Evolutionary conservation across 2,329 filamentous ascomycete species (phyloP).

Genomic region (Tolypocladium pustulatum): DNA sequence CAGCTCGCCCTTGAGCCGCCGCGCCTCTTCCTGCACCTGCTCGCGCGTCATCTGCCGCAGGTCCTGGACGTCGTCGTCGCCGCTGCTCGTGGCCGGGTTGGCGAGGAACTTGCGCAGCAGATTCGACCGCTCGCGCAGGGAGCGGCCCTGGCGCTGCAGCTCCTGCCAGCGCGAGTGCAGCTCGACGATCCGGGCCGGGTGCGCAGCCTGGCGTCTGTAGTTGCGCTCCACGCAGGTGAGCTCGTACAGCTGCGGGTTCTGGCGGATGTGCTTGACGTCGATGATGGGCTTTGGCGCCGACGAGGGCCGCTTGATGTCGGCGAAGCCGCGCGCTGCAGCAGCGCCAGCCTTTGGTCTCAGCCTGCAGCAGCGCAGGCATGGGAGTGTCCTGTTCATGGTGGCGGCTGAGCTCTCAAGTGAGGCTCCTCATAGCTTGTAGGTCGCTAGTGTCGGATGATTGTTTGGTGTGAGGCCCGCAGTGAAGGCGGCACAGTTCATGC

Average conservation of each 20-base stretch:
- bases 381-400: constrained; percentile 20
- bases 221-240: constrained; percentile 80
- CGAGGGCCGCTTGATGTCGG: constrained; percentile 41
- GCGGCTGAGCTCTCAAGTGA: constrained; percentile 8
- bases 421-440: constrained; percentile 11
- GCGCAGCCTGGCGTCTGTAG: constrained; percentile 49
- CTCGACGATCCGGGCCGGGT: constrained; percentile 44
- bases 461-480: neutral
- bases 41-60: constrained; percentile 31
- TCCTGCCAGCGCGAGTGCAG: constrained; percentile 48
- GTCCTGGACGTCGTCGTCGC: constrained; percentile 28
- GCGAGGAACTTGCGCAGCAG: constrained; percentile 44
- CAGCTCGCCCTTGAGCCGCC: constrained; percentile 52
- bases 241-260: constrained; percentile 70
- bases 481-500: constrained; percentile 12
- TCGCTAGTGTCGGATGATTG: neutral
- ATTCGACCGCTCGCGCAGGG: constrained; percentile 57
- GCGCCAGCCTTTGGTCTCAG: constrained; percentile 7
- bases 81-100: constrained; percentile 36
- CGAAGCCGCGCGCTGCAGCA: constrained; percentile 10
- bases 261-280: constrained; percentile 83
- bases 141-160: constrained; percentile 49
- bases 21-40: constrained; percentile 52
- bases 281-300: constrained; percentile 70
- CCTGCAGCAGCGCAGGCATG: constrained; percentile 15